A percentile compares a stretch with the other conserved stretches of the same genome.
These are phyloP conservation scores for Russula griseocarnosa DNA, from an alignment of 768 basidiomycete species.

Conservation along the genomic window DNA sequence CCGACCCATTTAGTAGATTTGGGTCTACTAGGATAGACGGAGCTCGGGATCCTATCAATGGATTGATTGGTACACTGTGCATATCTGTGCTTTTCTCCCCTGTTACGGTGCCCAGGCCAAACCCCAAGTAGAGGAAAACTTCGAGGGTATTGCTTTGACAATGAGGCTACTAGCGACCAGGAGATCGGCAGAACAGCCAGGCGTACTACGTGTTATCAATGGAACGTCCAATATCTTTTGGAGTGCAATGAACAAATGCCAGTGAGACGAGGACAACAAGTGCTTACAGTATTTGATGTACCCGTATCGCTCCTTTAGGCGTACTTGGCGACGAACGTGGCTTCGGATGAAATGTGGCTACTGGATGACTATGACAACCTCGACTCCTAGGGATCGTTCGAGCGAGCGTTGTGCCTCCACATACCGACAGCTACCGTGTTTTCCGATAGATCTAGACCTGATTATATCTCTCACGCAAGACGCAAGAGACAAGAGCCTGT, in stretches of 20 bases:
- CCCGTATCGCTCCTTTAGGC: slow-evolving; percentile 35
- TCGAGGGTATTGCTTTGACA: slow-evolving; percentile 42
- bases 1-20: background rate
- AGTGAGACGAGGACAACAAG: slow-evolving; percentile 86
- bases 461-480: no score
- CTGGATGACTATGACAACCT: slow-evolving; percentile 47
- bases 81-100: background rate
- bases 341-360: slow-evolving; percentile 61
- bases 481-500: no score
- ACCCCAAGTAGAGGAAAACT: slow-evolving; percentile 30
- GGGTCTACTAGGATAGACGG: slow-evolving; percentile 34
- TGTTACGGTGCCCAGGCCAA: background rate
- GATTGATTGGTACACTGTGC: slow-evolving; percentile 35
- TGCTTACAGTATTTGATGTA: background rate
- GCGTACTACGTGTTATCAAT: background rate
- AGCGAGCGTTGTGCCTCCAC: slow-evolving; percentile 79
- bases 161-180: slow-evolving; percentile 33
- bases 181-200: slow-evolving; percentile 17
- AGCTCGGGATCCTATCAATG: slow-evolving; percentile 37
- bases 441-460: background rate
- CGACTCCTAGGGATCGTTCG: slow-evolving; percentile 76
- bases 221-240: slow-evolving; percentile 54
- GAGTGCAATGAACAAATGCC: slow-evolving; percentile 46
- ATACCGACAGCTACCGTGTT: slow-evolving; percentile 51
- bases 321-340: slow-evolving; percentile 51